These are phyloP conservation scores for Alloteropsis semialata DNA, from an alignment of 176 grass and related monocot genomes.

Conservation along the genomic window DNA sequence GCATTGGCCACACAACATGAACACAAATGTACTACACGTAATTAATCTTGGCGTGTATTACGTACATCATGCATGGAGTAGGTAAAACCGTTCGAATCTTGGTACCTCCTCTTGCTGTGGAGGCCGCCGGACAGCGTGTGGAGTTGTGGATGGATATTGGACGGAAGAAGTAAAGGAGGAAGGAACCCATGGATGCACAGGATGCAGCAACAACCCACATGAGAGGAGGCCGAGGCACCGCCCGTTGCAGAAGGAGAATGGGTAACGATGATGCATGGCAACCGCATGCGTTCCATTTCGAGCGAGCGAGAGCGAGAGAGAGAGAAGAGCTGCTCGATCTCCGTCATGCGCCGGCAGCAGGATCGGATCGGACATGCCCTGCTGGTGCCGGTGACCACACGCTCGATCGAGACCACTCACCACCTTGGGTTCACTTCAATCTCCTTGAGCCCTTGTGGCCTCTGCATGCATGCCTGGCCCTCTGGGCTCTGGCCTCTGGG, in stretches of 20 bases:
- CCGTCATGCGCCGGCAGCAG: neutral
- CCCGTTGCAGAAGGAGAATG: neutral
- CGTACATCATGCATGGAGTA: too few species aligned
- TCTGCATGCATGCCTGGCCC: too few species aligned
- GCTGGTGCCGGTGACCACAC: neutral
- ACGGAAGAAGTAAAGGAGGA: too few species aligned
- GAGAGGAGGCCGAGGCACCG: too few species aligned
- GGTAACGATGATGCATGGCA: conserved; percentile 6
- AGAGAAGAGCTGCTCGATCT: too few species aligned
- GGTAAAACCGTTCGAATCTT: neutral
- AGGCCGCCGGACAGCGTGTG: neutral
- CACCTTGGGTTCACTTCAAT: too few species aligned
- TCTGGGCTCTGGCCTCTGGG: neutral
- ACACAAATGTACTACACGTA: neutral
- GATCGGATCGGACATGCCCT: neutral
- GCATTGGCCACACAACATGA: neutral
- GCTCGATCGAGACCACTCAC: neutral
- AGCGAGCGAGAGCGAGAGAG: too few species aligned
- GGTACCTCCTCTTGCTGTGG: neutral
- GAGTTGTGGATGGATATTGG: too few species aligned
- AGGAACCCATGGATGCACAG: neutral
- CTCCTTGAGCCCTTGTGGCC: too few species aligned
- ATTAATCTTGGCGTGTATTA: neutral
- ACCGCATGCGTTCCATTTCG: conserved; percentile 27
- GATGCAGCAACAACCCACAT: neutral